Conservation (phyloP, 805 yeast genomes). For the Candida insectalens region DNA sequence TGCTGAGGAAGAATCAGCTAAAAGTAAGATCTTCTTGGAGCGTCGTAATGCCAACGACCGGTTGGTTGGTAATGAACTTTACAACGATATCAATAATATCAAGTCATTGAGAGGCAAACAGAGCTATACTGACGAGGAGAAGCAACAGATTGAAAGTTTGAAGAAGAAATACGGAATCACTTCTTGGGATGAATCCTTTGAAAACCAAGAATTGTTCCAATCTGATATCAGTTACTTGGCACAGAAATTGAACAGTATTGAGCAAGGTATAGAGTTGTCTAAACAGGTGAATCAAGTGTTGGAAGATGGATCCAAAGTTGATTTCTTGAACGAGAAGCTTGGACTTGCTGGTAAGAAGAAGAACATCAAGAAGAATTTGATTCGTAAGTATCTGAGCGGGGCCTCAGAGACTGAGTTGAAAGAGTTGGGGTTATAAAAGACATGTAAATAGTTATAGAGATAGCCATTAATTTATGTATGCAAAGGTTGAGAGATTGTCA, state of each 20-base stretch:
- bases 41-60: slow-evolving; percentile 30
- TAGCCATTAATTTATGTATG: background rate
- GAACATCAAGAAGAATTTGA: slow-evolving; percentile 58
- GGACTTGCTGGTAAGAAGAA: slow-evolving; percentile 32
- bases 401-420: slow-evolving; percentile 18
- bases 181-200: slow-evolving; percentile 13
- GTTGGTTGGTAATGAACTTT: slow-evolving; percentile 16
- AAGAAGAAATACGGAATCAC: slow-evolving; percentile 21
- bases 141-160: slow-evolving; percentile 28
- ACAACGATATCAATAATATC: slow-evolving; percentile 20
- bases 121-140: slow-evolving; percentile 20
- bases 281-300: slow-evolving; percentile 11
- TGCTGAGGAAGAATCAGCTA: slow-evolving; percentile 50
- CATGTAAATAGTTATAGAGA: background rate
- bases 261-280: slow-evolving; percentile 12
- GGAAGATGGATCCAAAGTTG: slow-evolving; percentile 23
- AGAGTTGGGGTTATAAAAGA: slow-evolving; percentile 16
- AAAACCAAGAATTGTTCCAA: slow-evolving; percentile 22
- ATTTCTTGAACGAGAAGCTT: slow-evolving; percentile 27
- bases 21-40: slow-evolving; percentile 43
- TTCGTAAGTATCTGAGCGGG: slow-evolving; percentile 44
- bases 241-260: slow-evolving; percentile 12
- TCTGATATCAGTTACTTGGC: slow-evolving; percentile 17
- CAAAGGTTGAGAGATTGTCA: background rate
- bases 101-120: slow-evolving; percentile 10